Evolutionary conservation across 2,329 filamentous ascomycete species (phyloP).

Genomic region (Stemphylium lycopersici): DNA sequence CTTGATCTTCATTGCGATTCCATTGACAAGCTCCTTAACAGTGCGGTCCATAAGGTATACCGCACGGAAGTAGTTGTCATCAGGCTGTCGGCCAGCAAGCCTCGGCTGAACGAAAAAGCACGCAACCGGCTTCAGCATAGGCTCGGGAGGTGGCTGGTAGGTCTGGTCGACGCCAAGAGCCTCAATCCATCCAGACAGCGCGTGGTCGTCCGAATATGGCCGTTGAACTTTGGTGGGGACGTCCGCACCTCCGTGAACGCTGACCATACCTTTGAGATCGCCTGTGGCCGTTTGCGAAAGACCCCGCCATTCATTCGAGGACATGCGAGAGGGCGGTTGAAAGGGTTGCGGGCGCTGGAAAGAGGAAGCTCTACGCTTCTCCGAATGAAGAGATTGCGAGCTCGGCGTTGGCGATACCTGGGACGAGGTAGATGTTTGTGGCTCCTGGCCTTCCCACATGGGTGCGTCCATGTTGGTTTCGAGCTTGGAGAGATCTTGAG

Average conservation of each 20-base stretch:
- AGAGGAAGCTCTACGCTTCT: constrained; percentile 49
- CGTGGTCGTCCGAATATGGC: constrained; percentile 66
- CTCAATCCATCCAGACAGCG: constrained; percentile 83
- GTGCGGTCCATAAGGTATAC: constrained; percentile 83
- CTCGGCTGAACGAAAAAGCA: constrained; percentile 81
- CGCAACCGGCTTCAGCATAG: constrained; percentile 74
- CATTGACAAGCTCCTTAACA: constrained; percentile 72
- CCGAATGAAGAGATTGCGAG: constrained; percentile 52
- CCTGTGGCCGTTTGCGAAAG: constrained; percentile 61
- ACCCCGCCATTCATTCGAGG: constrained; percentile 63
- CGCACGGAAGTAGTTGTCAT: constrained; percentile 77
- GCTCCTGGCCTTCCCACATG: constrained; percentile 58
- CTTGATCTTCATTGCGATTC: constrained; percentile 79
- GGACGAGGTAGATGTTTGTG: constrained; percentile 62
- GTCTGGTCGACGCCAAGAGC: constrained; percentile 85
- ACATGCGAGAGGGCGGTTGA: constrained; percentile 51
- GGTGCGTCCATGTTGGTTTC: constrained; percentile 52
- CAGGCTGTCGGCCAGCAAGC: constrained; percentile 54
- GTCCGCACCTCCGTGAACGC: constrained; percentile 54
- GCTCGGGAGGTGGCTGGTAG: constrained; percentile 80
- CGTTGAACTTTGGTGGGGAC: constrained; percentile 62
- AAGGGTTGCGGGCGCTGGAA: constrained; percentile 55
- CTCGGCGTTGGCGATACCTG: constrained; percentile 59
- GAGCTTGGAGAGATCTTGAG: constrained; percentile 63
- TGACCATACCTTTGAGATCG: constrained; percentile 55